Evolutionary conservation across 2,329 filamentous ascomycete genomes (phyloP).

Genomic region (Aspergillus cejpii): DNA sequence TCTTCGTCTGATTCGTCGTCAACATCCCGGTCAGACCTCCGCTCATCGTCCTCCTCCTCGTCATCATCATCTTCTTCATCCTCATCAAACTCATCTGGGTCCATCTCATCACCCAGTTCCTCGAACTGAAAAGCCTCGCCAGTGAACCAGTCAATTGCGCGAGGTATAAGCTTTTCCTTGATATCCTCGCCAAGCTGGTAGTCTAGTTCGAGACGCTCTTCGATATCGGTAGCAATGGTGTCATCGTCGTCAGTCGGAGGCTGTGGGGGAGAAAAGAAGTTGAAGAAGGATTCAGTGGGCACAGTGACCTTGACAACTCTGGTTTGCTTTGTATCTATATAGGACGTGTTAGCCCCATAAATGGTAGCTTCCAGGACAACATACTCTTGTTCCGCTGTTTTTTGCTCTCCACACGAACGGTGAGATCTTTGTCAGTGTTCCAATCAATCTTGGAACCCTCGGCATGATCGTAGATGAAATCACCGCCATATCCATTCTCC

Average conservation of each 20-base stretch:
- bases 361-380: slow-evolving; percentile 24
- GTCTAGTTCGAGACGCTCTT: slow-evolving; percentile 95
- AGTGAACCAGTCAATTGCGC: slow-evolving; percentile 98
- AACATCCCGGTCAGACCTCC: slow-evolving; percentile 53
- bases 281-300: slow-evolving; percentile 96
- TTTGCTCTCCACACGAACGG: slow-evolving; percentile 93
- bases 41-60: slow-evolving; percentile 78
- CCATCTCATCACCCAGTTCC: slow-evolving; percentile 79
- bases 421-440: slow-evolving; percentile 89
- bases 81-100: slow-evolving; percentile 76
- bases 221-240: slow-evolving; percentile 79
- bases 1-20: slow-evolving; percentile 61
- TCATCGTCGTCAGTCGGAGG: slow-evolving; percentile 64
- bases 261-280: slow-evolving; percentile 96
- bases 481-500: slow-evolving; percentile 95
- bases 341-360: slow-evolving; percentile 13
- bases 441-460: slow-evolving; percentile 98
- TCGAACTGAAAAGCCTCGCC: slow-evolving; percentile 96
- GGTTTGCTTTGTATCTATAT: slow-evolving; percentile 99
- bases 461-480: slow-evolving; percentile 99
- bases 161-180: slow-evolving; percentile 98
- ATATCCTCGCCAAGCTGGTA: slow-evolving; percentile 99
- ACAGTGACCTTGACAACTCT: slow-evolving; percentile 99
- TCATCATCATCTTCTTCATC: slow-evolving; percentile 89
- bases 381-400: slow-evolving; percentile 99